These are phyloP conservation scores for Theobroma cacao DNA, from an alignment of 345 rosid species.

Conservation along the genomic window DNA sequence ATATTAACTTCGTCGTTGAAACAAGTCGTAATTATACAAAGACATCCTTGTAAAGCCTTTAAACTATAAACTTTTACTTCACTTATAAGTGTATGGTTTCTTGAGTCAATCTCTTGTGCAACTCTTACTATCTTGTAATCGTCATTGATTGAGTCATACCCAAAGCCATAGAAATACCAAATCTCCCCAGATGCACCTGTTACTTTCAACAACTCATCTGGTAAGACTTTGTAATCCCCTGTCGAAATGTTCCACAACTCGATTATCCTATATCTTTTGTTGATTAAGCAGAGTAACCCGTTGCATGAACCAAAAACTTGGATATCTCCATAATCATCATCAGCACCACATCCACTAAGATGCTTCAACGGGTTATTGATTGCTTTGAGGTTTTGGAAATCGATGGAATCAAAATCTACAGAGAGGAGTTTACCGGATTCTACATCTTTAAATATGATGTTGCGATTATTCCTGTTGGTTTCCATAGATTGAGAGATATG, in stretches of 20 bases:
- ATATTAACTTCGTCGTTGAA: background rate
- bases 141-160: background rate
- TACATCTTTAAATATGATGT: background rate
- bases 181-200: rapidly evolving
- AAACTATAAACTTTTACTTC: background rate
- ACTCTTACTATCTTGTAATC: background rate
- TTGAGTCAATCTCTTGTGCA: background rate
- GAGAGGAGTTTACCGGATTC: background rate
- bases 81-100: too few species aligned
- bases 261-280: too few species aligned
- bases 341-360: too few species aligned
- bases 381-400: background rate
- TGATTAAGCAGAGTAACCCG: too few species aligned
- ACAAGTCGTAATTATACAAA: background rate
- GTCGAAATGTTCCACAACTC: background rate
- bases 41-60: background rate
- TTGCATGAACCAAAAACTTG: too few species aligned
- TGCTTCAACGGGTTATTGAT: too few species aligned
- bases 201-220: background rate
- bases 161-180: background rate
- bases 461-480: background rate
- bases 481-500: background rate
- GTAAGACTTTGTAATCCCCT: background rate
- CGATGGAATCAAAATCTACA: background rate
- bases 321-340: too few species aligned